Percentiles rank a stretch among this genome's conserved stretches.
These are phyloP conservation scores for Diutina ranongensis DNA, from an alignment of 1,139 yeast species.

Conservation along the genomic window DNA sequence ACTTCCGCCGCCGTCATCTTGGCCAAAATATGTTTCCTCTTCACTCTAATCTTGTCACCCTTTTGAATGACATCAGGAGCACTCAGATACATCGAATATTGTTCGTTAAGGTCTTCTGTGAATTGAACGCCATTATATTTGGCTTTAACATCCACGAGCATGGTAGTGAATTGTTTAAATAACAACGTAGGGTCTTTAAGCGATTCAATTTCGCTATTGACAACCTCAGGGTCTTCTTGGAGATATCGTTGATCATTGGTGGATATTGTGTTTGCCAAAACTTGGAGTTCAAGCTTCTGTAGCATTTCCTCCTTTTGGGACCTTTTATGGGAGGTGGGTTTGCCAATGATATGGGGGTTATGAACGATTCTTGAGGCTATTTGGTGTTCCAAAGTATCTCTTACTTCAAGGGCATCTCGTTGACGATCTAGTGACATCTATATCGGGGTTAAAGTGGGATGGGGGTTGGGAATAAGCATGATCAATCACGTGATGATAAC, in stretches of 20 bases:
- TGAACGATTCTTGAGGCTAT: neutral
- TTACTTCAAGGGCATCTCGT: neutral
- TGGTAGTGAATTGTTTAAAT: neutral
- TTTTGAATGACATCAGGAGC: neutral
- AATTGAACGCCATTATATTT: neutral
- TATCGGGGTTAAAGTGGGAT: neutral
- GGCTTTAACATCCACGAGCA: neutral
- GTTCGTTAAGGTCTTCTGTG: neutral
- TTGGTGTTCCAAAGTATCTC: neutral
- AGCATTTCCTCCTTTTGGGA: neutral
- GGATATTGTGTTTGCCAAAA: neutral
- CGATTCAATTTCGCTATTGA: neutral
- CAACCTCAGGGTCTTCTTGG: neutral
- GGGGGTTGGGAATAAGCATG: neutral
- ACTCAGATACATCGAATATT: conserved; percentile 1
- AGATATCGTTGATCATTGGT: neutral
- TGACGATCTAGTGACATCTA: conserved; percentile 1
- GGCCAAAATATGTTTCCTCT: neutral
- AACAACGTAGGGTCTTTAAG: neutral
- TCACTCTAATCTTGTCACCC: neutral
- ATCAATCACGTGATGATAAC: too few species aligned
- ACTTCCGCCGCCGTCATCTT: neutral
- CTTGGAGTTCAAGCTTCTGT: neutral
- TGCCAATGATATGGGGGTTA: neutral
- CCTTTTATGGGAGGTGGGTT: neutral